phyloP scores from a whole-genome alignment of 2,329 filamentous ascomycete genomes.

The Aspergillus clavatus region DNA sequence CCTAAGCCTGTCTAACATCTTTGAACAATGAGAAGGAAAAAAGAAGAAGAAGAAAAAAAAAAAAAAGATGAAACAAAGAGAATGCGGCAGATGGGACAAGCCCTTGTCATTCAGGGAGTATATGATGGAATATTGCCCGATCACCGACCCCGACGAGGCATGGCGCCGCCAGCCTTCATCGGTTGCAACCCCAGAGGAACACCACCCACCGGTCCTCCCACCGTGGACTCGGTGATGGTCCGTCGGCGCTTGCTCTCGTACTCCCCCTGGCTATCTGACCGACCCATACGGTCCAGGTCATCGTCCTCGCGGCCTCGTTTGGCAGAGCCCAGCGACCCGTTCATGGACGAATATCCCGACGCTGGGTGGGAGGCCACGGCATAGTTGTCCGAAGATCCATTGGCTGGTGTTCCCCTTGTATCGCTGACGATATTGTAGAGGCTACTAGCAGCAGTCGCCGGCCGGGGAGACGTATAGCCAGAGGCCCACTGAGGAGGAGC shows the following conservation, averaged over 20 bases:
- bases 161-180: slow-evolving; percentile 41
- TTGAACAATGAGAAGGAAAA: slow-evolving; percentile 12
- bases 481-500: slow-evolving; percentile 69
- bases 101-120: too few relatives aligned
- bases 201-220: slow-evolving; percentile 44
- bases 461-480: slow-evolving; percentile 76
- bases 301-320: slow-evolving; percentile 64
- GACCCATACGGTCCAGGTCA: slow-evolving; percentile 60
- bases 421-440: slow-evolving; percentile 88
- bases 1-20: background rate
- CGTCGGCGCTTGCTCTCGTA: slow-evolving; percentile 72
- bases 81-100: too few relatives aligned
- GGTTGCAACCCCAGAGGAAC: slow-evolving; percentile 38
- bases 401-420: slow-evolving; percentile 60
- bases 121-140: background rate
- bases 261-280: slow-evolving; percentile 57
- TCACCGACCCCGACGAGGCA: slow-evolving; percentile 36
- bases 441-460: slow-evolving; percentile 62
- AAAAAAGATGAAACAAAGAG: slow-evolving; percentile 12
- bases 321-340: slow-evolving; percentile 54
- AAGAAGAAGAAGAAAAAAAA: slow-evolving; percentile 9
- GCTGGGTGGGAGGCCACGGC: slow-evolving; percentile 62
- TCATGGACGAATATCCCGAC: slow-evolving; percentile 51
- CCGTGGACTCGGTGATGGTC: slow-evolving; percentile 60
- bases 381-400: slow-evolving; percentile 68